These are phyloP conservation scores for Jackrogersella minutella DNA, from an alignment of 495 filamentous ascomycete genomes.

Conservation along the genomic window DNA sequence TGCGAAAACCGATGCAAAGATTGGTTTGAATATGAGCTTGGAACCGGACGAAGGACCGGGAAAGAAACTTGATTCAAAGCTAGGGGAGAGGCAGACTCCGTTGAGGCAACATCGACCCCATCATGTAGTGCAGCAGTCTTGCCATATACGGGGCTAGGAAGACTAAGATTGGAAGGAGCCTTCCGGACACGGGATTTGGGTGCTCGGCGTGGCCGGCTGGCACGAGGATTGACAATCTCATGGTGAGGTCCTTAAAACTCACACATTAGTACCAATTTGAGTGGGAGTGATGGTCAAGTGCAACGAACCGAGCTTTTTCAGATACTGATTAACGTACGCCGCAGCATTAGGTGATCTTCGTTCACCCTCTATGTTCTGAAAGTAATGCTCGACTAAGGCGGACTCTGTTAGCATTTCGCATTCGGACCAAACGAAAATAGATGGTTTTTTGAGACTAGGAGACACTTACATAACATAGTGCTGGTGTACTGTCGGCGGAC, in stretches of 20 bases:
- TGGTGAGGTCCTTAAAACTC: not conserved
- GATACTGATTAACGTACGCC: slow-evolving; percentile 40
- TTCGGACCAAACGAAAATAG: not conserved
- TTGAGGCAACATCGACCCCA: not conserved
- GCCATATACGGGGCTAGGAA: not conserved
- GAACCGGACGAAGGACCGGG: not conserved
- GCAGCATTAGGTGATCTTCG: slow-evolving; percentile 46
- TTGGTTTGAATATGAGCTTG: not conserved
- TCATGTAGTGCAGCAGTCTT: not conserved
- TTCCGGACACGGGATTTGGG: not conserved
- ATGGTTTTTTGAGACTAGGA: not conserved
- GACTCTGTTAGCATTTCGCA: slow-evolving; percentile 23
- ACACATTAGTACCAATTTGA: not conserved
- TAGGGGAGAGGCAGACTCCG: not conserved
- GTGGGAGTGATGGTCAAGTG: not conserved
- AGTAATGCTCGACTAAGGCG: slow-evolving; percentile 55
- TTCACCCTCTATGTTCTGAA: slow-evolving; percentile 47
- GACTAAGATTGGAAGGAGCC: not conserved
- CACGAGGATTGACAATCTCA: slow-evolving; percentile 1
- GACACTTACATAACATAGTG: slow-evolving; percentile 52
- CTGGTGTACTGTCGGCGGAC: slow-evolving; percentile 47
- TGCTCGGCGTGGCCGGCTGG: slow-evolving; percentile 4
- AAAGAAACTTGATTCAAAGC: not conserved
- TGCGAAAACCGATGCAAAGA: not conserved
- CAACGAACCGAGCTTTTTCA: slow-evolving; percentile 31